These are phyloP conservation scores for Pyropia haitanensis DNA, from an alignment of 23 red algal genomes.

Conservation along the genomic window DNA sequence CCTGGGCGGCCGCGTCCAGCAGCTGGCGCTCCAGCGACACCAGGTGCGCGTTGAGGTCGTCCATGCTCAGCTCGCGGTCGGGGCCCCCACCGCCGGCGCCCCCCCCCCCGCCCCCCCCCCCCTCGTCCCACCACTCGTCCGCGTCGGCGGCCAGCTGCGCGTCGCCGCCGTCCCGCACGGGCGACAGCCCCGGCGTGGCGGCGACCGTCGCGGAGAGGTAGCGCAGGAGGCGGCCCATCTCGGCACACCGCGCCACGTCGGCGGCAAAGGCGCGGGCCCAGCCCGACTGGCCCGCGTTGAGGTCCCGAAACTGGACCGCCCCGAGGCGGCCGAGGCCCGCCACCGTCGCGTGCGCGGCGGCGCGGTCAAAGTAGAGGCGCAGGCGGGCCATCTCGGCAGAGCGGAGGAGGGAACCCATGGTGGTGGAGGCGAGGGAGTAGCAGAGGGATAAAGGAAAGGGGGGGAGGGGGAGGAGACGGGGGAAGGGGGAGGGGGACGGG, in stretches of 20 bases:
- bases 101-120: not conserved
- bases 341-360: conserved; percentile 75
- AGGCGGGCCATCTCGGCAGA: conserved; percentile 91
- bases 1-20: conserved; percentile 67
- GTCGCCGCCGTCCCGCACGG: conserved; percentile 7
- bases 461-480: not conserved
- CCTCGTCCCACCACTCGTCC: conserved; percentile 16
- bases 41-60: conserved; percentile 69
- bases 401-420: conserved; percentile 70
- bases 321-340: conserved; percentile 76
- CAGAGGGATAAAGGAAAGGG: not conserved
- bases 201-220: conserved; percentile 58
- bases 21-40: conserved; percentile 46
- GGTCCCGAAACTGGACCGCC: conserved; percentile 82
- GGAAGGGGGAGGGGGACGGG: not conserved
- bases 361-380: conserved; percentile 87
- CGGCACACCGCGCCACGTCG: conserved; percentile 72
- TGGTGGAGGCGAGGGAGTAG: not conserved
- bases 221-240: conserved; percentile 89
- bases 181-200: too few species aligned
- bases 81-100: not conserved
- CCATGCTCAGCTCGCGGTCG: conserved; percentile 21
- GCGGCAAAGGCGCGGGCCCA: conserved; percentile 81
- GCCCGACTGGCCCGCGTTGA: conserved; percentile 61
- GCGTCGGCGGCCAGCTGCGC: conserved; percentile 17